Percentiles rank a stretch among this genome's conserved stretches.
Evolutionary conservation across 441 rosid species (phyloP).

Genomic region (Corymbia calophylla): DNA sequence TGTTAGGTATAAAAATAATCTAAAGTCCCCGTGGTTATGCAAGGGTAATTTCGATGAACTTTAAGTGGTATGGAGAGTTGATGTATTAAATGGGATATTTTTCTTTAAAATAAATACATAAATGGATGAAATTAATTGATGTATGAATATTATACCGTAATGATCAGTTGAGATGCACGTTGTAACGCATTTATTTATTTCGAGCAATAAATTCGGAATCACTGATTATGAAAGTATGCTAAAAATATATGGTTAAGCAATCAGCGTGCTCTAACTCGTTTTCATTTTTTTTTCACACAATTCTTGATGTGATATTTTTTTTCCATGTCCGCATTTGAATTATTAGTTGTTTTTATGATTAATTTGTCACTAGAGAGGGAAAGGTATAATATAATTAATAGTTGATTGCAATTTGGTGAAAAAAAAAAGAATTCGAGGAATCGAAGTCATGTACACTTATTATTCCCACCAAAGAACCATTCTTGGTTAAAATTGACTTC

Average conservation of each 20-base stretch:
- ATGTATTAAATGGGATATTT: not conserved
- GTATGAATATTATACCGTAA: not conserved
- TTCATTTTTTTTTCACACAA: not conserved
- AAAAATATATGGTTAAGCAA: not conserved
- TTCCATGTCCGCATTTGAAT: not conserved
- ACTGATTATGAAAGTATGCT: not conserved
- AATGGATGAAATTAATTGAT: not conserved
- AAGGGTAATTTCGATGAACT: not conserved
- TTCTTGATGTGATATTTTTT: not conserved
- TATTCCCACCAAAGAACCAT: not conserved
- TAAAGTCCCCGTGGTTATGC: not conserved
- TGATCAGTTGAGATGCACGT: fast-evolving
- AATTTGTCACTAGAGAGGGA: not conserved
- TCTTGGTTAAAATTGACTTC: not conserved
- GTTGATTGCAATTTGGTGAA: not conserved
- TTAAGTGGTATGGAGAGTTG: not conserved
- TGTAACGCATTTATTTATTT: not conserved
- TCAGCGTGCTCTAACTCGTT: fast-evolving
- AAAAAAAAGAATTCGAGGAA: not conserved
- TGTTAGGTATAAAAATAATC: not conserved
- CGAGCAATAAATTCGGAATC: not conserved
- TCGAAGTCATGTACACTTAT: not conserved
- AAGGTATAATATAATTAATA: not conserved
- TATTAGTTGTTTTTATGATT: not conserved
- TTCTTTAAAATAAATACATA: not conserved